These are phyloP conservation scores for Ammopiptanthus mongolicus DNA, from an alignment of 306 rosid species.

Conservation along the genomic window DNA sequence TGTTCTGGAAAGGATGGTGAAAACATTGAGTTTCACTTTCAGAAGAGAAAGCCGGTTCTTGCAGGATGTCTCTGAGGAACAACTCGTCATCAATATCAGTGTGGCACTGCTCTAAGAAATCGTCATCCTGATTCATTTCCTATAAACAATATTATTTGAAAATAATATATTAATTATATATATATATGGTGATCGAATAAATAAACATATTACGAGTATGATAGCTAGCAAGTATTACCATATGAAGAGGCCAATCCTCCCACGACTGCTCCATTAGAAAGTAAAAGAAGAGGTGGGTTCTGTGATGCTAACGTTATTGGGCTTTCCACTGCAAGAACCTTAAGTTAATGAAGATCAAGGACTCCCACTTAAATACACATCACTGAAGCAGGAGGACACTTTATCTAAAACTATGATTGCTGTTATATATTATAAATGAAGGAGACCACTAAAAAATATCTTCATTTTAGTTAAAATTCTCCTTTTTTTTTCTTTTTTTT, in stretches of 20 bases:
- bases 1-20: background rate
- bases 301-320: background rate
- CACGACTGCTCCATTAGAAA: conserved; percentile 7
- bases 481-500: too few species aligned
- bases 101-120: background rate
- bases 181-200: too few species aligned
- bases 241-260: conserved; percentile 4
- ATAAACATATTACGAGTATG: background rate
- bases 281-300: background rate
- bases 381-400: too few species aligned
- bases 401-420: too few species aligned
- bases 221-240: background rate
- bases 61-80: conserved; percentile 23
- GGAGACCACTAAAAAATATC: too few species aligned
- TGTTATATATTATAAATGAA: too few species aligned
- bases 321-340: background rate
- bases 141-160: background rate
- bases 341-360: too few species aligned
- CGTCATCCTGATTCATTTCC: background rate
- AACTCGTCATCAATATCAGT: conserved; percentile 2
- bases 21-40: background rate
- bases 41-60: background rate
- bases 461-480: too few species aligned
- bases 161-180: background rate
- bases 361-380: too few species aligned